phyloP scores from a whole-genome alignment of 2,329 filamentous ascomycete species.

The Teratosphaeria destructans region DNA sequence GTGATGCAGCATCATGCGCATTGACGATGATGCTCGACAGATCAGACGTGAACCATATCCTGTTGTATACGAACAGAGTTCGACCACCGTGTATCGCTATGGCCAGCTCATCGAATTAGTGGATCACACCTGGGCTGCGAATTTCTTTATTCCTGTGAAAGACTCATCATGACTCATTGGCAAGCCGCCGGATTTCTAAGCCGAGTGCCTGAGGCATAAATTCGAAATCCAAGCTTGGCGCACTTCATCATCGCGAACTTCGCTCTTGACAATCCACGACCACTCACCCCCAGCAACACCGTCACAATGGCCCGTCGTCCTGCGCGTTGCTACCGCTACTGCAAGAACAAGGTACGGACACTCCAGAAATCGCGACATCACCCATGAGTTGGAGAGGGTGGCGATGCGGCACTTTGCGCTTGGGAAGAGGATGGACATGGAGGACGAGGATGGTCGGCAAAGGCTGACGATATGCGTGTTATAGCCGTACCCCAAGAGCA shows the following conservation, averaged over 20 bases:
- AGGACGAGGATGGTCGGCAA: slow-evolving; percentile 1
- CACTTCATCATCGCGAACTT: slow-evolving; percentile 8
- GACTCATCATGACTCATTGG: background rate
- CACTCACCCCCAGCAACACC: slow-evolving; percentile 39
- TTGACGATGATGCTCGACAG: background rate
- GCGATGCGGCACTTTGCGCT: background rate
- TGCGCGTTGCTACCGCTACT: slow-evolving; percentile 95
- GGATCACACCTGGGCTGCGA: no score
- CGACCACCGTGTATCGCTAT: no score
- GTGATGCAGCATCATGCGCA: background rate
- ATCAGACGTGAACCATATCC: background rate
- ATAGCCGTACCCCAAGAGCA: slow-evolving; percentile 96
- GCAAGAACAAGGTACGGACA: slow-evolving; percentile 96
- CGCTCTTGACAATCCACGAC: slow-evolving; percentile 7
- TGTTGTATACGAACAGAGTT: no score
- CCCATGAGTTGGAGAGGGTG: slow-evolving; percentile 4
- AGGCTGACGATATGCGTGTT: slow-evolving; percentile 21
- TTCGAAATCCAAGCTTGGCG: background rate
- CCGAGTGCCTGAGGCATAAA: background rate
- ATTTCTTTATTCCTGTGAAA: background rate
- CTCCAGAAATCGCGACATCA: slow-evolving; percentile 2
- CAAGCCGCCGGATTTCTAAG: background rate
- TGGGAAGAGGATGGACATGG: background rate
- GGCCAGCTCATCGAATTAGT: no score
- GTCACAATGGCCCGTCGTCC: slow-evolving; percentile 98